Base-by-base conservation (phyloP, 768 basidiomycete genomes). In the Suillus fuscotomentosus region DNA sequence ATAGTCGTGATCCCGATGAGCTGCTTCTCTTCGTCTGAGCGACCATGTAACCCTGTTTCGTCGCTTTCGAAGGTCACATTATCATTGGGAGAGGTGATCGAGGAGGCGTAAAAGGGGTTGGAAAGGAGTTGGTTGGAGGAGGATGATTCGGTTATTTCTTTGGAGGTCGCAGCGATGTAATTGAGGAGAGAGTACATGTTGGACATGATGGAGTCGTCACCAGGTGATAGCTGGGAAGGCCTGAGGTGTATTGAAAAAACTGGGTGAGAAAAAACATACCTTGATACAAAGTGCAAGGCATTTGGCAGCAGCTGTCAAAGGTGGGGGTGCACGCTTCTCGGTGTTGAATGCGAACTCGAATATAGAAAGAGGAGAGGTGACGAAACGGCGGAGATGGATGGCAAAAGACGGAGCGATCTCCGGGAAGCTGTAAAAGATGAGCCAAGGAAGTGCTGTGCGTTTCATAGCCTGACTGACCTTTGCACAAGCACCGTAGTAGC, bases 121-220 rank as follows among this genome's bases (percentile, higher is more conserved):
- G 77, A 78, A 60, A 79, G 72, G 63, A 81, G 63, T 60, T 84
- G 80, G 10, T 82, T 75, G 45, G 77, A 81, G 41, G 69, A 77
- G 3, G 83, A 79, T 57, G 71, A 77, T 59, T 90, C 90, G 42
- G 83, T 83, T 41, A 86, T 84, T 55, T 92, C 91, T 71, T 91
- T 92, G 79, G 88, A 90, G 3, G 93, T 88, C 4, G 91, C 88
- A 2, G 92, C 88, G 65, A 98, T 90, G 74, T 92, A 91, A 73
- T 99, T 98, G 65, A 99, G 83, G 14, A 99, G 84, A 5, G 97
- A 97, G 75, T 99, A 98, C 88, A 98, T 91, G 69, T 95, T 94
- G 4, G 96, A 98, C 86, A 95, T 89, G 72, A 92, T 84, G 43
- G 95, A 84, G 72, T 95, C 95, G 68, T 95, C 92, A 50, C 92